Evolutionary conservation across 2,329 filamentous ascomycete species (phyloP).

Genomic region (Epichloe uncinata): DNA sequence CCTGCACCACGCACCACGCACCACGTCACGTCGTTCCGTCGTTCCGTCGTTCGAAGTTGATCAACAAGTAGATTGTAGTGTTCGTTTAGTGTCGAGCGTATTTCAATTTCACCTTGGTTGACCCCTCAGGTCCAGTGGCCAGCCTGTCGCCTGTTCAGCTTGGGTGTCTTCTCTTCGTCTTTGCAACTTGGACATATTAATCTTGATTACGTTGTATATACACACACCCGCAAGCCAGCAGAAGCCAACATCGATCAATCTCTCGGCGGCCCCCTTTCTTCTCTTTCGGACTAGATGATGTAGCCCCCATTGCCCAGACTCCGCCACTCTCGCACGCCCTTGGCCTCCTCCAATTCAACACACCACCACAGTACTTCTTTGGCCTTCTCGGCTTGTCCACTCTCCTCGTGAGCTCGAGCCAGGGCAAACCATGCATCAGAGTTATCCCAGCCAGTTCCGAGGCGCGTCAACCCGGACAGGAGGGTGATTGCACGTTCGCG

Average conservation of each 20-base stretch:
- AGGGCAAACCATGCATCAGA: constrained; percentile 89
- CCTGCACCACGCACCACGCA: too few relatives aligned
- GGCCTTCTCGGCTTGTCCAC: constrained; percentile 72
- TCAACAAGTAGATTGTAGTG: too few relatives aligned
- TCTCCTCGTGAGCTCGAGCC: constrained; percentile 76
- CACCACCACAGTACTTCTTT: constrained; percentile 97
- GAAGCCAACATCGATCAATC: background rate
- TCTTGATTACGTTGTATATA: background rate
- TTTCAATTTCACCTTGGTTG: too few relatives aligned
- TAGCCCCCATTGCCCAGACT: constrained; percentile 55
- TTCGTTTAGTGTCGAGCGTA: too few relatives aligned
- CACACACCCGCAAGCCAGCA: background rate
- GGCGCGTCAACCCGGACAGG: constrained; percentile 68
- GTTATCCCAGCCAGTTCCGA: constrained; percentile 79
- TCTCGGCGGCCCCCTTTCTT: too few relatives aligned
- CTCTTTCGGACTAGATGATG: constrained; percentile 27
- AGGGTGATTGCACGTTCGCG: constrained; percentile 80
- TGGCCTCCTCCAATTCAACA: constrained; percentile 81
- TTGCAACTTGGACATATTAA: too few relatives aligned
- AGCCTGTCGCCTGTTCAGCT: too few relatives aligned
- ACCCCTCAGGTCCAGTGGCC: too few relatives aligned
- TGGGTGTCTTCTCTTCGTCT: too few relatives aligned
- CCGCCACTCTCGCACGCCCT: constrained; percentile 67
- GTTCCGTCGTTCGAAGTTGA: too few relatives aligned
- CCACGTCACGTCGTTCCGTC: too few relatives aligned